Percentiles rank a stretch among this genome's conserved stretches.
Conservation (phyloP, 2,329 filamentous ascomycete species). For the Ophiostoma ulmi region DNA sequence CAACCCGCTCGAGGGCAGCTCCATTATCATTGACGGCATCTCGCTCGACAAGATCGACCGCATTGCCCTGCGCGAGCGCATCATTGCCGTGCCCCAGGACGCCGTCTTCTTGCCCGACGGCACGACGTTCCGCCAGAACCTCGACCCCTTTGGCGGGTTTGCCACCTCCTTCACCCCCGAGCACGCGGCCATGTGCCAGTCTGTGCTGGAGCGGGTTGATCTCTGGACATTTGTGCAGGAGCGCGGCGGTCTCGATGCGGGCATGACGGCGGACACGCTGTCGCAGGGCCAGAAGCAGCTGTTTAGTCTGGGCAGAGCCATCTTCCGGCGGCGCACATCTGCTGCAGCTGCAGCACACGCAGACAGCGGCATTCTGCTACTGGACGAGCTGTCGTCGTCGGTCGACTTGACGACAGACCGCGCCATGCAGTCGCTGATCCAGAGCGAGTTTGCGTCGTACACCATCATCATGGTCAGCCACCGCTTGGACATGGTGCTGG, state of each 20-base stretch:
- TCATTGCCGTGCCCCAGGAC: conserved; percentile 52
- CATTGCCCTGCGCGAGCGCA: conserved; percentile 40
- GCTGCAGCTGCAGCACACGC: background rate
- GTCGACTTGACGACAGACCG: conserved; percentile 42
- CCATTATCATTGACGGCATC: conserved; percentile 43
- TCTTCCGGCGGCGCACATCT: conserved; percentile 40
- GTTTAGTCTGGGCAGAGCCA: conserved; percentile 56
- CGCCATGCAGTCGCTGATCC: conserved; percentile 38
- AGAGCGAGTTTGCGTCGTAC: conserved; percentile 38
- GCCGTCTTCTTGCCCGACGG: conserved; percentile 45
- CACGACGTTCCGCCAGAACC: conserved; percentile 36
- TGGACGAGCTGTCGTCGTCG: conserved; percentile 42
- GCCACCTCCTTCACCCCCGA: background rate
- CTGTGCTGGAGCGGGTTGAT: background rate
- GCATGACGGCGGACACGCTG: conserved; percentile 37
- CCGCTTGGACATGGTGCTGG: conserved; percentile 44
- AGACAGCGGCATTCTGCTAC: conserved; percentile 32
- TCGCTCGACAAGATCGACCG: conserved; percentile 39
- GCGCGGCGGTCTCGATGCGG: background rate
- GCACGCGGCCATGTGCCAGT: background rate
- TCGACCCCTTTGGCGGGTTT: conserved; percentile 38
- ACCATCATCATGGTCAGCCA: conserved; percentile 53
- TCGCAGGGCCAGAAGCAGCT: conserved; percentile 59
- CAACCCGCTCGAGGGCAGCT: conserved; percentile 33
- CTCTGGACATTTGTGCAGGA: conserved; percentile 4